These are phyloP conservation scores for Persicaria tinctoria DNA, from an alignment of 148 eudicot genomes.

Conservation along the genomic window DNA sequence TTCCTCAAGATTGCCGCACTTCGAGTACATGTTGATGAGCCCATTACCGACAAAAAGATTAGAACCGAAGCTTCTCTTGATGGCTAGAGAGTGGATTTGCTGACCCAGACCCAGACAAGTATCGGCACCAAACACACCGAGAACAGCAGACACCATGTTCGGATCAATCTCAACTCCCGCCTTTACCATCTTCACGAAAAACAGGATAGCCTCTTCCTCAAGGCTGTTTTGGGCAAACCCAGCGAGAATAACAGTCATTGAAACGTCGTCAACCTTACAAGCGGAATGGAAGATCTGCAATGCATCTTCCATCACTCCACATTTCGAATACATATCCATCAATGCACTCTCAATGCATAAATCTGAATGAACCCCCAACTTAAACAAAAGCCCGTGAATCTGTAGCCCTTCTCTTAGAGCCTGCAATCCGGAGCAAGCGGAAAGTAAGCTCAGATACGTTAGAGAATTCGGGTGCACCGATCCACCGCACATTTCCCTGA, in stretches of 20 bases:
- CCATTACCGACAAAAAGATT: slow-evolving; percentile 70
- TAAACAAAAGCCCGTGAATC: slow-evolving; percentile 56
- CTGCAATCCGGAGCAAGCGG: slow-evolving; percentile 70
- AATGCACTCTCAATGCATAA: slow-evolving; percentile 66
- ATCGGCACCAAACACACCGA: slow-evolving; percentile 63
- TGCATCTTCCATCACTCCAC: slow-evolving; percentile 50
- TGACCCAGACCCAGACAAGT: slow-evolving; percentile 62
- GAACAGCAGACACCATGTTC: slow-evolving; percentile 69
- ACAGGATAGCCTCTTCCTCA: slow-evolving; percentile 60
- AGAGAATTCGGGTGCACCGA: slow-evolving; percentile 52
- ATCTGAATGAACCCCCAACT: slow-evolving; percentile 62
- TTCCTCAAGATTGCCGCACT: slow-evolving; percentile 65
- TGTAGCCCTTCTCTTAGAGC: slow-evolving; percentile 53
- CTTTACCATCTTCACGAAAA: slow-evolving; percentile 56
- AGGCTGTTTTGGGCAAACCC: slow-evolving; percentile 82
- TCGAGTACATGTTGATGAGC: slow-evolving; percentile 86
- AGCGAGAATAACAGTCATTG: slow-evolving; percentile 59
- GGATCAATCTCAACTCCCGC: slow-evolving; percentile 55
- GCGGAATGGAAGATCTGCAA: slow-evolving; percentile 58
- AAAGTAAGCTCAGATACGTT: slow-evolving; percentile 60
- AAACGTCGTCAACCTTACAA: slow-evolving; percentile 55
- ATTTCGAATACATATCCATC: slow-evolving; percentile 92
- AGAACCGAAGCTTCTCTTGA: slow-evolving; percentile 43
- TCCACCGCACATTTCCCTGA: slow-evolving; percentile 39
- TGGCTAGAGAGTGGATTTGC: slow-evolving; percentile 55